Conservation (phyloP, 2,329 filamentous ascomycete species). For the Fonsecaea pedrosoi region DNA sequence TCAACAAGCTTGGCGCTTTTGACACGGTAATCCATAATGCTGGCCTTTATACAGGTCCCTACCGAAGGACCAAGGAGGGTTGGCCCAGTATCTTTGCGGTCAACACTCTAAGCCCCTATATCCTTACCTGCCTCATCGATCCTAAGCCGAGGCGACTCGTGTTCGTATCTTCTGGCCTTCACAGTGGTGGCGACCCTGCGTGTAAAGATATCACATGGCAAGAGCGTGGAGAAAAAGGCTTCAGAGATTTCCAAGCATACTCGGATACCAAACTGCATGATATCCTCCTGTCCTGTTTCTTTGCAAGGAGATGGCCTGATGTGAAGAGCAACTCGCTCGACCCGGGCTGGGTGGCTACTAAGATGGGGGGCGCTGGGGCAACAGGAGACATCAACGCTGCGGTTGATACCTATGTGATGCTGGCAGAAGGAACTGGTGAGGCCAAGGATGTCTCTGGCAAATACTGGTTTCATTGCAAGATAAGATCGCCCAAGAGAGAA, state of each 20-base stretch:
- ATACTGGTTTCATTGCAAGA: conserved; percentile 50
- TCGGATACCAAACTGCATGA: conserved; percentile 64
- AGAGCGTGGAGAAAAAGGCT: conserved; percentile 38
- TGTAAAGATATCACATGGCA: conserved; percentile 46
- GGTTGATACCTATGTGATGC: conserved; percentile 57
- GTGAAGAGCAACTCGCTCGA: conserved; percentile 58
- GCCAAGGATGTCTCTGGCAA: conserved; percentile 46
- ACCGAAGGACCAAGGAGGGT: conserved; percentile 54
- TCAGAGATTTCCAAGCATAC: conserved; percentile 54
- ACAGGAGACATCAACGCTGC: conserved; percentile 57
- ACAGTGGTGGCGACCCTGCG: conserved; percentile 54
- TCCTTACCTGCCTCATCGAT: conserved; percentile 60
- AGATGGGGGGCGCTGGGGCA: conserved; percentile 60
- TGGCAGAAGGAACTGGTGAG: conserved; percentile 52
- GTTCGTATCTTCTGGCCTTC: conserved; percentile 60
- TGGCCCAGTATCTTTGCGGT: conserved; percentile 61
- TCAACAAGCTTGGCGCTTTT: conserved; percentile 58
- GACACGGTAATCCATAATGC: conserved; percentile 67
- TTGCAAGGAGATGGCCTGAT: conserved; percentile 56
- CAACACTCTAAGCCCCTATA: conserved; percentile 65
- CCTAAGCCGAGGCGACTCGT: conserved; percentile 57
- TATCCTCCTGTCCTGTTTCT: conserved; percentile 62
- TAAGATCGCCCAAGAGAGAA: conserved; percentile 41
- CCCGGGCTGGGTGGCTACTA: conserved; percentile 61
- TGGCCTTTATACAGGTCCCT: conserved; percentile 52